These are phyloP conservation scores for Solanum tarapatanum DNA, from an alignment of 257 asterid species.

Conservation along the genomic window DNA sequence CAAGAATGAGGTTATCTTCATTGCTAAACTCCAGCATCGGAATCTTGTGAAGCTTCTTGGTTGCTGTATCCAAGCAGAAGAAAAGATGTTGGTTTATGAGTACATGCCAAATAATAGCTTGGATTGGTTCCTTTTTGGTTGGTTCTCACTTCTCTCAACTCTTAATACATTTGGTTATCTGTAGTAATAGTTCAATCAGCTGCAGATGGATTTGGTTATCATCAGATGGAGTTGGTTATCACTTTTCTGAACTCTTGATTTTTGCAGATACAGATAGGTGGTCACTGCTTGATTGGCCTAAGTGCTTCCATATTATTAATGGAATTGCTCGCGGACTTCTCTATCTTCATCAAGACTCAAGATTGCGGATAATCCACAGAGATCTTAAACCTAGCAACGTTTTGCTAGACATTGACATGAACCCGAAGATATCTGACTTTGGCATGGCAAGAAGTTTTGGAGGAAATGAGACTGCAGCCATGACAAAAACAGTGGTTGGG, in stretches of 20 bases:
- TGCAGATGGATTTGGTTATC: no score
- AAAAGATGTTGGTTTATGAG: not conserved
- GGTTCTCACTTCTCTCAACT: not conserved
- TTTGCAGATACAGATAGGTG: not conserved
- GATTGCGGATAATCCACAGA: not conserved
- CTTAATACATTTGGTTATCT: not conserved
- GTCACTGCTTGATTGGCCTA: not conserved
- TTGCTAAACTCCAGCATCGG: not conserved
- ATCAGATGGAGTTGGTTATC: not conserved
- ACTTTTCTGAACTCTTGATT: not conserved
- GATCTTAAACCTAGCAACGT: slow-evolving; percentile 2
- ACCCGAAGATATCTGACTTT: not conserved
- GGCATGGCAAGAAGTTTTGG: not conserved
- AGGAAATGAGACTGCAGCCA: not conserved
- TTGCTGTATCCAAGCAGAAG: not conserved
- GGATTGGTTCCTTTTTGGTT: not conserved
- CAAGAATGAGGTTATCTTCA: not conserved
- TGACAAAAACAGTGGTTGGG: not conserved
- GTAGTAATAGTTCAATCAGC: not conserved
- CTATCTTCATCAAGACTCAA: not conserved
- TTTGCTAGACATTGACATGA: not conserved
- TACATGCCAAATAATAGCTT: not conserved
- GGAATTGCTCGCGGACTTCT: not conserved
- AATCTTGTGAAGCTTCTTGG: not conserved
- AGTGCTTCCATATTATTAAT: not conserved